Evolutionary conservation across 306 rosid species (phyloP).

Genomic region (Hippophae tibetana): DNA sequence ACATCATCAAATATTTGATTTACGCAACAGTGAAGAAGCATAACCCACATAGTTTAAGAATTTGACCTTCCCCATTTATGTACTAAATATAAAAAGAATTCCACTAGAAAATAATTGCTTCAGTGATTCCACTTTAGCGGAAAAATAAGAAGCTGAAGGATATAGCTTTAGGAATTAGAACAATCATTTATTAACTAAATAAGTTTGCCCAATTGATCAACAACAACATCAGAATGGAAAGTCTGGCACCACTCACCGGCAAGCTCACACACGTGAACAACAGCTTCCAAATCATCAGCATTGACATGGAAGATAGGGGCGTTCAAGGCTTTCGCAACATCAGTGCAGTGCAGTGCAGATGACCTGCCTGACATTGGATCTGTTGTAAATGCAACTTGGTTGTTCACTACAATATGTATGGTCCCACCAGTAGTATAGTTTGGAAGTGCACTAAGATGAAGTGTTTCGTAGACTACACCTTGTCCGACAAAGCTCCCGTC

Average conservation of each 20-base stretch:
- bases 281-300: slow-evolving; percentile 94
- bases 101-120: too few species aligned
- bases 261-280: slow-evolving; percentile 89
- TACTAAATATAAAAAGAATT: too few species aligned
- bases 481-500: slow-evolving; percentile 99
- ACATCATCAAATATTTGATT: neutral
- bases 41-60: too few species aligned
- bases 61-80: too few species aligned
- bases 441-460: slow-evolving; percentile 94
- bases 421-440: slow-evolving; percentile 97
- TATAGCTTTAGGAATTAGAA: too few species aligned
- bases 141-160: too few species aligned
- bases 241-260: slow-evolving; percentile 99
- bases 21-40: too few species aligned
- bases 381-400: slow-evolving; percentile 96
- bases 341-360: slow-evolving; percentile 86
- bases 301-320: slow-evolving; percentile 90
- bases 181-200: too few species aligned
- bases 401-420: slow-evolving; percentile 78
- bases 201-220: slow-evolving; percentile 24
- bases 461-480: slow-evolving; percentile 92
- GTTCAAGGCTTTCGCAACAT: slow-evolving; percentile 89
- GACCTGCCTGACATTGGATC: slow-evolving; percentile 86
- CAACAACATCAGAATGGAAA: slow-evolving; percentile 95
- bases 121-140: too few species aligned